Base-by-base conservation (phyloP, 768 basidiomycete genomes). In the Imleria badia region DNA sequence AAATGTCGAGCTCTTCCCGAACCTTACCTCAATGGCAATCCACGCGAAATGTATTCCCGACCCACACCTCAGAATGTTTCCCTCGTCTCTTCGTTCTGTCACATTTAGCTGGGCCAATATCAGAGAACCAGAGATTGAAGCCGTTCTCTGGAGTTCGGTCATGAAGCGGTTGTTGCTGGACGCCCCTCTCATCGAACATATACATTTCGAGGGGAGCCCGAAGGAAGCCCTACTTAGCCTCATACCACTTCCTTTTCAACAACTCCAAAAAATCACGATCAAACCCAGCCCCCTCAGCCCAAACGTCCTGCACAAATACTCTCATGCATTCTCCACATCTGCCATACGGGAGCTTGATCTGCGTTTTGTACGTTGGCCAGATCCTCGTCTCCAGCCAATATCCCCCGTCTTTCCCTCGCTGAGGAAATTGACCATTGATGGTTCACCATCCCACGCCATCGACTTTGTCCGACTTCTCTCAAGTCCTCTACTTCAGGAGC, bases 261-360 rank as follows among this genome's bases (percentile, higher is more conserved):
- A 33, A 14, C 66, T 67, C 10, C 54, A 44, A 23, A 65, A 45
- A 45, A 47, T 62, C 36, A 51, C 63, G 6, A 65, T 65, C 13
- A 65, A 65, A 57, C 31, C 57, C 29, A 62, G 60, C 30, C 66
- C 65, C 11, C 55, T 66, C 14, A 19, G 22, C 22, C 65, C 65
- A 39, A 62, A 58, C 12, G 65, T 67, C 20, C 50, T 66, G 19
- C 66, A 67, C 34, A 67, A 62, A 62, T 66, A 59, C 15, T 59
- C 51, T 20, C 57, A 65, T 38, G 55, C 55, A 22, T 47, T 66
- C 39, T 65, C 66, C 12, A 56, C 54, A 23, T 65, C 64, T 9
- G 3, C 45, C 35, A 29, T 65, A 39, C 40, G 15, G 33, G 65
- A 64, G 39, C 62, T 67, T 38, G 64, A 65, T 48, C 50, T 67